Base-by-base conservation (phyloP, 176 grass and related monocot genomes). In the Cenchrus fungigraminus region DNA sequence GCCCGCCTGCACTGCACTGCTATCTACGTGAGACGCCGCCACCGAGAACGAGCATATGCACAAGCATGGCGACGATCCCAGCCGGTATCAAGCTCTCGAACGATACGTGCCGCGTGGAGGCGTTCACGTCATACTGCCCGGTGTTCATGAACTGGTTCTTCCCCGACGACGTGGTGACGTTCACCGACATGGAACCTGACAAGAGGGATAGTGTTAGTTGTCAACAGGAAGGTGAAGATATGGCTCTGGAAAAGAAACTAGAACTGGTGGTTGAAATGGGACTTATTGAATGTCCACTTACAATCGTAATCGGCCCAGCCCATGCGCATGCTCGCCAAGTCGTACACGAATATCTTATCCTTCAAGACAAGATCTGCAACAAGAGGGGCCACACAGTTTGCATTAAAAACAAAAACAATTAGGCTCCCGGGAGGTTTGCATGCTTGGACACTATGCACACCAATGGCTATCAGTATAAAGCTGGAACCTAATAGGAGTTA, bases 341-440 rank as follows among this genome's bases (percentile, higher is more conserved):
- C 96, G 68, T 98, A 98, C 65, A 98, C 96, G 50, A 98, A 87
- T 87, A 98, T 94, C 89, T 98, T 98, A 75, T 98, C 96, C 86
- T 98, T 98, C 15, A 98, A 71, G 83, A 98, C 91, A 82, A 98
- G 73, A 90, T 98, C 96, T 98, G 87, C 14, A 7, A 61, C 56
- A 58, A 81, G 37, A 37, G 71, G 54, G 20, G 32, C 51, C 12
- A 70, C 71, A 57, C 14, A 57, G 12, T 91, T 59, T 92, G 54
- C 78, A 58, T 43, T 9, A 78, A 82, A 86, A 57, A 44, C 6
- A 57, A 69, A 2, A 70, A 71, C 8, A 80, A 65, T 51, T 4
- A 71, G 5, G 66, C 8, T 64, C 46, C n/a, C 16, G 15, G 67
- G 12, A 34, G 25, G 60, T 31, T 13, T 32, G 43, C 49, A 74